Base-by-base conservation (phyloP, 176 grass and related monocot species). In the Phoenix roebelenii region DNA sequence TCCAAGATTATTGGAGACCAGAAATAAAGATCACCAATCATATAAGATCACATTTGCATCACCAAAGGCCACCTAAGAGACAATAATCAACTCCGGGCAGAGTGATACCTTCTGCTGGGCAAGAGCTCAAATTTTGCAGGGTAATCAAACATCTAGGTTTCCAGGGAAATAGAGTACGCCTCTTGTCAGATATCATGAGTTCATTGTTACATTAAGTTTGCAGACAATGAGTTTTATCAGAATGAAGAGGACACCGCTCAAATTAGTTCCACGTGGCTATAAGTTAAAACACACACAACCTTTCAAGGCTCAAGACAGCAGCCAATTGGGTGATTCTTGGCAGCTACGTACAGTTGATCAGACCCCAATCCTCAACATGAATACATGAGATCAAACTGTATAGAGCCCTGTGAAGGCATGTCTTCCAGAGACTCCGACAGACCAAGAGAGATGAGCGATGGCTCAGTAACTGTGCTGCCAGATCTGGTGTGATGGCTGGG, bases 401-500 rank as follows among this genome's bases (percentile, higher is more conserved):
- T 22, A 3, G 26, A 55, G 17, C 17, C 35, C 35, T 14, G 10
- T 44, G 9, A 44, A 44, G 15, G 23, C 59, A 25, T 18, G 24
- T 30, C 25, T 28, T n/a, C 24, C 25, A 29, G 16, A 51, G 15
- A 3, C 54, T 61, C 20, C 20, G 24, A 49, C 51, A 56, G 65
- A 17, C 48, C 19, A 30, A 59, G 30, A 57, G 18, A 3, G 3
- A 28, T 18, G 25, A 10, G 30, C 49, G 19, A 48, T 23, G 15
- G 68, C 78, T 88, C 77, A 98, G 79, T 93, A 98, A 49, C 50
- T 77, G 70, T 93, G 85, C 59, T 92, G 88, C 94, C 94, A 98
- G 73, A 72, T 76, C 71, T 87, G 93, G 82, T 83, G 51, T 16
- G 23, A 17, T 54, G 50, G 59, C 51, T 73, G 70, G 23, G 70